Percentiles rank a stretch among this genome's conserved stretches.
These are phyloP conservation scores for Lentinula novae-zelandiae DNA, from an alignment of 1,284 basidiomycete genomes.

Conservation along the genomic window DNA sequence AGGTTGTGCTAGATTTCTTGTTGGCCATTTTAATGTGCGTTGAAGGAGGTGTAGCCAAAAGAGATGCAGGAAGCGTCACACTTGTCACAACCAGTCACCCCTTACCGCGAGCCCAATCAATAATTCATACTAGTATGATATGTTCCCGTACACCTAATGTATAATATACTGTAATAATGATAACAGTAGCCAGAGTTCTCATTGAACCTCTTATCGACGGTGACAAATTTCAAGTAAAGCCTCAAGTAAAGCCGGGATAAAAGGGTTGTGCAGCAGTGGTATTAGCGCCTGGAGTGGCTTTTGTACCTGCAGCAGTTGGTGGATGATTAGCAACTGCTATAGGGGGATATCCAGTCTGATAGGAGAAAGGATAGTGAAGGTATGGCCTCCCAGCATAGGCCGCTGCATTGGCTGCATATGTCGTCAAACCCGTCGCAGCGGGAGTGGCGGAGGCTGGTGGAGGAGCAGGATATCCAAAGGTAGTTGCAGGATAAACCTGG, in stretches of 20 bases:
- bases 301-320: neutral
- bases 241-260: conserved; percentile 1
- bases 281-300: neutral
- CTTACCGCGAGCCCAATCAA: neutral
- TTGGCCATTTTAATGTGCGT: conserved; percentile 7
- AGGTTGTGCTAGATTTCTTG: conserved; percentile 10
- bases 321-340: neutral
- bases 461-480: neutral
- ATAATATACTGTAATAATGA: neutral
- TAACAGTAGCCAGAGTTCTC: neutral
- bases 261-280: neutral
- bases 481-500: neutral
- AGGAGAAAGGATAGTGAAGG: conserved; percentile 6
- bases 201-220: too few relatives aligned
- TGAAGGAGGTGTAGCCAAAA: too few relatives aligned
- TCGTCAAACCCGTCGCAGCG: neutral
- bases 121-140: too few relatives aligned
- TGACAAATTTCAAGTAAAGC: too few relatives aligned
- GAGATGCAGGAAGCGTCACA: neutral
- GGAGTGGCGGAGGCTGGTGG: neutral
- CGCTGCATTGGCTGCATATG: conserved; percentile 3
- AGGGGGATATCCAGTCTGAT: conserved; percentile 1
- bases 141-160: neutral
- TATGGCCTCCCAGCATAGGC: conserved; percentile 1
- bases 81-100: neutral